phyloP scores from a whole-genome alignment of 2,329 filamentous ascomycete genomes.

The Aspergillus hiratsukae region DNA sequence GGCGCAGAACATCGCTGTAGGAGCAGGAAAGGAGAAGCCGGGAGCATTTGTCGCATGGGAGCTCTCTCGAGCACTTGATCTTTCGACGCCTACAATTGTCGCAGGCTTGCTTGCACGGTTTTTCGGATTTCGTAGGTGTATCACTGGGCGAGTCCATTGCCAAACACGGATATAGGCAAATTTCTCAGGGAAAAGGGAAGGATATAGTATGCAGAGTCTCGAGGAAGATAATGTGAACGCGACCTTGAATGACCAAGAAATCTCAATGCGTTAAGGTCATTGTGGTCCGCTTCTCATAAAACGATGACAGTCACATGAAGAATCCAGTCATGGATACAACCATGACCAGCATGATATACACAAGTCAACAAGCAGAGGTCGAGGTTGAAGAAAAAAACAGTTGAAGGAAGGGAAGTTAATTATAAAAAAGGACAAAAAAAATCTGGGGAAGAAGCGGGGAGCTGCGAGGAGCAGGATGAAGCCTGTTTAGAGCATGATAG shows the following conservation, averaged over 20 bases:
- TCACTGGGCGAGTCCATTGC: slow-evolving; percentile 18
- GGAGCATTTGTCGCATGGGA: slow-evolving; percentile 40
- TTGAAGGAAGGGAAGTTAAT: neutral
- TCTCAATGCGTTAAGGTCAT: neutral
- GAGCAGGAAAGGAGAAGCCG: slow-evolving; percentile 35
- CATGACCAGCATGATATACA: neutral
- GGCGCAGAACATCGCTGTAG: slow-evolving; percentile 36
- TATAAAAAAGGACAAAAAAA: slow-evolving; percentile 1
- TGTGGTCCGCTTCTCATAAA: neutral
- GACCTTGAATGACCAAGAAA: neutral
- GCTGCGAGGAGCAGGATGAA: neutral
- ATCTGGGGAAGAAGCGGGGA: neutral
- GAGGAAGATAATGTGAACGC: neutral
- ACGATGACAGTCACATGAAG: neutral
- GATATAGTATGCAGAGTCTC: neutral
- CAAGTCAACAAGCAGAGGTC: neutral
- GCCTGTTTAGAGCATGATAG: neutral
- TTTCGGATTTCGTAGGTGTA: slow-evolving; percentile 10
- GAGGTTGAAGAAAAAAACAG: neutral
- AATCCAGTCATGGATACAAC: neutral
- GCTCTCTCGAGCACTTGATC: slow-evolving; percentile 39
- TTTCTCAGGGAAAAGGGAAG: neutral
- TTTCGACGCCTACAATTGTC: slow-evolving; percentile 41
- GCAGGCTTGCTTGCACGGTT: slow-evolving; percentile 34
- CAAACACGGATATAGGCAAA: neutral